Conservation (phyloP, 257 asterid species). For the Jacaranda copaia region DNA sequence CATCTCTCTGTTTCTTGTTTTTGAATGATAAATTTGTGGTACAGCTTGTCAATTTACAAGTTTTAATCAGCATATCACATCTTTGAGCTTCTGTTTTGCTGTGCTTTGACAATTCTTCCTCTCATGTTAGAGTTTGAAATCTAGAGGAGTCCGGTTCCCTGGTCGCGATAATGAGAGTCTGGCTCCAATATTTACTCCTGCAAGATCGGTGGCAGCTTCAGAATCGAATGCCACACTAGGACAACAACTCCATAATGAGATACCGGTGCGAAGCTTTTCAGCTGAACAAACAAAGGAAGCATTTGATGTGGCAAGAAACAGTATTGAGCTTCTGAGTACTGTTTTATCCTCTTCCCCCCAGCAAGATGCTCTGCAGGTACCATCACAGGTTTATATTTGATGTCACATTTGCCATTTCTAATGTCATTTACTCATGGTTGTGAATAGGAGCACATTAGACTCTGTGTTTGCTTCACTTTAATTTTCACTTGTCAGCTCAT, state of each 20-base stretch:
- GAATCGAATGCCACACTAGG: conserved; percentile 59
- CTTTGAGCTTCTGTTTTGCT: conserved; percentile 19
- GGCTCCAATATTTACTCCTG: conserved; percentile 95
- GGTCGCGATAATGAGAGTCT: conserved; percentile 95
- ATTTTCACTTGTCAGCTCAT: neutral
- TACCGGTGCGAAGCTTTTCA: conserved; percentile 68
- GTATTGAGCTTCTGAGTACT: conserved; percentile 90
- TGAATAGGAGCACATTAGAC: conserved; percentile 11
- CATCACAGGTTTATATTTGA: conserved; percentile 21
- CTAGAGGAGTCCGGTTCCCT: conserved; percentile 96
- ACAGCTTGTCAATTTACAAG: neutral
- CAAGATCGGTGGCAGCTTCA: conserved; percentile 71
- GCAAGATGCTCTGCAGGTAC: conserved; percentile 93
- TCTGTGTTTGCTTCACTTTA: conserved; percentile 25
- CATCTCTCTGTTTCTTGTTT: neutral
- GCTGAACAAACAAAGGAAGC: conserved; percentile 95
- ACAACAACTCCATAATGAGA: conserved; percentile 62
- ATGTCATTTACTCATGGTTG: neutral
- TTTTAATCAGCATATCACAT: conserved; percentile 8
- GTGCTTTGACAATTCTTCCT: conserved; percentile 9
- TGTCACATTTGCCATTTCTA: conserved; percentile 21
- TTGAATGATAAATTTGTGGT: neutral
- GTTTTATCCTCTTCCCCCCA: conserved; percentile 96
- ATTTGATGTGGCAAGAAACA: conserved; percentile 95
- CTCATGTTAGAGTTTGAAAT: conserved; percentile 74